Percentiles rank a stretch among this genome's conserved stretches.
Evolutionary conservation across 2,329 filamentous ascomycete genomes (phyloP).

Genomic region (Aspergillus ochraceus): DNA sequence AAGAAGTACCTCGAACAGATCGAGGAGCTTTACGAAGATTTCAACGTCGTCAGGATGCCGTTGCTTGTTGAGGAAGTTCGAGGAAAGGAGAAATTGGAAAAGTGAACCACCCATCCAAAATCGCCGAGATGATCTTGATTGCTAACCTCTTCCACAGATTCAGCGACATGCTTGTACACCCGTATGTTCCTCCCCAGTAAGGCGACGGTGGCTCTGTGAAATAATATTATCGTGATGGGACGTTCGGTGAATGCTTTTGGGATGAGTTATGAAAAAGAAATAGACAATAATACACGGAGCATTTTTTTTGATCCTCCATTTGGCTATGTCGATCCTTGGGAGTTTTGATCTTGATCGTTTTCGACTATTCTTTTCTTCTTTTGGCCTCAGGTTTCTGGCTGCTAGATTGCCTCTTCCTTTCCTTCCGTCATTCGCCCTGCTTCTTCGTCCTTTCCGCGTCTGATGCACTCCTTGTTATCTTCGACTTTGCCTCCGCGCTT

Average conservation of each 20-base stretch:
- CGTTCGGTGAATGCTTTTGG: constrained; percentile 20
- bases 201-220: constrained; percentile 14
- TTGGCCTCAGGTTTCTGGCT: not conserved
- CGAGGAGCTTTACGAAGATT: constrained; percentile 97
- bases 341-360: not conserved
- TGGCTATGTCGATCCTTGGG: constrained; percentile 2
- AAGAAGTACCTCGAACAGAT: constrained; percentile 99
- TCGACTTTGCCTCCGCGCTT: constrained; percentile 14
- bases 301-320: constrained; percentile 8
- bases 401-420: not conserved
- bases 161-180: constrained; percentile 51
- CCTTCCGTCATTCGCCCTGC: not conserved
- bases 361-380: not conserved
- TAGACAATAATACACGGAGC: constrained; percentile 37
- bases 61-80: constrained; percentile 92
- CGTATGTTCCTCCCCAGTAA: constrained; percentile 48
- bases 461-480: not conserved
- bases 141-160: constrained; percentile 37
- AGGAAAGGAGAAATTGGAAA: constrained; percentile 90
- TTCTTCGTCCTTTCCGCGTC: not conserved
- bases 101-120: constrained; percentile 49
- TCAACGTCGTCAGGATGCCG: constrained; percentile 99
- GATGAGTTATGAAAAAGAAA: constrained; percentile 41
- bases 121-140: constrained; percentile 1
- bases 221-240: constrained; percentile 15